Evolutionary conservation across 2,329 filamentous ascomycete genomes (phyloP), one percentile per base, ranked within the genome.

Genomic region (Microdochium bolleyi): DNA sequence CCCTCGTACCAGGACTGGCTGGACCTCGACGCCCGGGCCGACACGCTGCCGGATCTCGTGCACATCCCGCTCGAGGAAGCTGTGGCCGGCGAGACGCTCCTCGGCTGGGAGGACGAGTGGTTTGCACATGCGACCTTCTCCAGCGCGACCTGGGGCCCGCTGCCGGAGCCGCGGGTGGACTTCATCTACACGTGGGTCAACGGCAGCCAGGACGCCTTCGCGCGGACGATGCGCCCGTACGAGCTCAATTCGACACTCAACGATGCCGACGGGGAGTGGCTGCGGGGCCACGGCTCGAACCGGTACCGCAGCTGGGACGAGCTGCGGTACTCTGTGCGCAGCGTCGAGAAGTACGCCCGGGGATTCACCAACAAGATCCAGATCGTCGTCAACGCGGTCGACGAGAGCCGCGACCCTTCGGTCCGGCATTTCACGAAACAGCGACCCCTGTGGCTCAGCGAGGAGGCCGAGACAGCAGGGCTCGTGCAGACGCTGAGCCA

Each of bases 171-270:
- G 3, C 41, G 41, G 3, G 21, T 46, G 13, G 41, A 46, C 41
- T 46, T 46, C 21, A 46, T 46, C 41, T 46, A 46, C 41, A 46
- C 41, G n/a, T 46, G 41, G 41, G 41, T 46, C 41, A 46, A 46
- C 21, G 41, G 41, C 21, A 46, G 41, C 41, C 41, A 46, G 41
- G 41, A 46, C 14, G 41, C 41, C 13, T 46, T 46, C 22, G 41
- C 19, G 41, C 41, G 41, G 16, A 46, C 41, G 16, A 46, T 46
- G 41, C 16, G 41, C 3, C 41, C 41, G 3, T 46, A 46, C 21
- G 41, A 46, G 41, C 41, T 46, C 41, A 46, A 46, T 19, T 46
- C 41, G 13, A 46, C 41, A 19, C 41, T 46, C 21, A 46, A 46
- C 41, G 41, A 46, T 13, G 41, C n/a, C 9, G 41, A 21, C 3